Conservation (phyloP, 1,139 yeast genomes). For the Saccharomyces pastorianus region DNA sequence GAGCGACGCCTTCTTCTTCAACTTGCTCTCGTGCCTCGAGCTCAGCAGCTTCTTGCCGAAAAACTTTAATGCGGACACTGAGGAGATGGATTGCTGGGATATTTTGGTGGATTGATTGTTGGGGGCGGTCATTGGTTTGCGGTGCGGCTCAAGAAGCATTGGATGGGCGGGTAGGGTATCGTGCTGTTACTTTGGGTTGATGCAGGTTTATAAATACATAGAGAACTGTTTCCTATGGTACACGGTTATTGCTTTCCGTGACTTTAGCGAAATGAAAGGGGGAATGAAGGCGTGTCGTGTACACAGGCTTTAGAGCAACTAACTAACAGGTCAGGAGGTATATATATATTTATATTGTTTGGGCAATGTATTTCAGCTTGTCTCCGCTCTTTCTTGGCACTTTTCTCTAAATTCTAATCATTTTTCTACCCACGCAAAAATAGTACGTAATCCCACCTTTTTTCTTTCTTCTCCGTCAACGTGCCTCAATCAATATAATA, state of each 20-base stretch:
- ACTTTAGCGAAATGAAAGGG: background rate
- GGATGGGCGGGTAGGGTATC: background rate
- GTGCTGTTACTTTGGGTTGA: background rate
- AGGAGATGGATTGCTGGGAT: constrained; percentile 6
- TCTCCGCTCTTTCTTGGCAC: too few species aligned
- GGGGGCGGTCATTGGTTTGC: constrained; percentile 1
- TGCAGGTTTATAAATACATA: background rate
- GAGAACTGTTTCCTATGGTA: background rate
- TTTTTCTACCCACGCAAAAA: too few species aligned
- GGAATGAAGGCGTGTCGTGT: too few species aligned
- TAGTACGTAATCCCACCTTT: too few species aligned
- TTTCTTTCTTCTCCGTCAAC: too few species aligned
- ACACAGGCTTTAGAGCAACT: too few species aligned
- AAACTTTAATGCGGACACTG: constrained; percentile 14
- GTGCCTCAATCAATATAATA: background rate
- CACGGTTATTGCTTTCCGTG: background rate
- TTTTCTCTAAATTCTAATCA: too few species aligned
- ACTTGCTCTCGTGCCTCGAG: constrained; percentile 6
- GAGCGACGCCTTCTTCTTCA: background rate
- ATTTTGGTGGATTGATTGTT: constrained; percentile 1
- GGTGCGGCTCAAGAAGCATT: background rate
- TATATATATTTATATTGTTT: too few species aligned
- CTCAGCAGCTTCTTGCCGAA: constrained; percentile 16
- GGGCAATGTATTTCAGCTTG: too few species aligned
- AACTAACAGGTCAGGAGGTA: too few species aligned